Evolutionary conservation across 1,139 yeast genomes (phyloP), one percentile per base, ranked within the genome.

Genomic region (Pichia sp.): DNA sequence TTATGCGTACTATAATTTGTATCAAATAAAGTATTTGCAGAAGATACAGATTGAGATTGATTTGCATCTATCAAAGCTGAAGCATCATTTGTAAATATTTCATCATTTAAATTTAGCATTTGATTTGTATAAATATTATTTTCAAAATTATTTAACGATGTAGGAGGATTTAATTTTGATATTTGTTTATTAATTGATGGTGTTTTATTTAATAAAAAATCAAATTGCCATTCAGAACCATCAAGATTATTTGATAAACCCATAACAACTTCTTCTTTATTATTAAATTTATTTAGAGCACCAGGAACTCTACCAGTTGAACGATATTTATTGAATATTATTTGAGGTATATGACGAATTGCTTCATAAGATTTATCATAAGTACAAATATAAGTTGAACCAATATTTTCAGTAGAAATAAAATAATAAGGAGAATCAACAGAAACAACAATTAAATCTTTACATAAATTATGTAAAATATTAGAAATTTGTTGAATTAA

Each of bases 351-450:
- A 44, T 77, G 70, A 30, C 70, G 68, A 37, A 80, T 62, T 1
- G 76, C 80, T 51, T 69, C 70, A 30, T 67, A 63, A 0, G 85
- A 78, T 55, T 77, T 78, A 57, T 80, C 87, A 57, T 76, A 80
- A 45, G 80, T 73, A 55, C 85, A 80, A 47, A 80, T 58, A 57
- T 78, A 80, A 1, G 82, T 76, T 45, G 81, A 74, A 3, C 79
- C 80, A 28, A 79, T 70, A 41, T 70, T 68, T 41, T 73, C 70
- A 51, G 75, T 76, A 51, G 77, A 74, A 40, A 77, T 74, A 57
- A 80, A 74, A 56, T 79, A 84, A 52, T 78, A 79, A 0, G 87
- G 86, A 4, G 82, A 75, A 52, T 78, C 76, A 0, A 82, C 78
- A 2, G 85, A 82, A n/a, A 79, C 69, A 2, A 78, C 70, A 6